Evolutionary conservation across 257 asterid species (phyloP).

Genomic region (Solanum rostratum): DNA sequence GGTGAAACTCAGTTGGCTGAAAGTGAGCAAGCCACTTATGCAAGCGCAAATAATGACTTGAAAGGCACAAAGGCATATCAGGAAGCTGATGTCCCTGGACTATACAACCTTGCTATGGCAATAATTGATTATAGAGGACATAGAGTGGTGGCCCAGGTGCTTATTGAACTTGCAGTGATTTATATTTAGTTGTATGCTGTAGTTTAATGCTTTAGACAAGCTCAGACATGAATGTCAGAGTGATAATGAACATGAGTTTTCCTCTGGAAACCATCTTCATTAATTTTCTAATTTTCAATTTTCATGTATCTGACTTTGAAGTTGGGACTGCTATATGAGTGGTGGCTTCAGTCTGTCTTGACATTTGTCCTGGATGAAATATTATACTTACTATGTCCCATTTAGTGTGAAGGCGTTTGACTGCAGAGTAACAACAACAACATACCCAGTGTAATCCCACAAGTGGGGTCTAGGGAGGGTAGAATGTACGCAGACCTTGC

Average conservation of each 20-base stretch:
- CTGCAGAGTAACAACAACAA: too few species aligned
- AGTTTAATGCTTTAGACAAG: background rate
- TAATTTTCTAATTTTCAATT: background rate
- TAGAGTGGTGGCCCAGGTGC: slow-evolving; percentile 95
- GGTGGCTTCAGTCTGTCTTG: background rate
- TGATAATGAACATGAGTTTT: background rate
- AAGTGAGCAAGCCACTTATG: slow-evolving; percentile 97
- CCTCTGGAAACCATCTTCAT: background rate
- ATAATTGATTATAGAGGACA: slow-evolving; percentile 96
- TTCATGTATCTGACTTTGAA: background rate
- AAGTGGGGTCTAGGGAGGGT: too few species aligned
- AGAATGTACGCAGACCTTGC: too few species aligned
- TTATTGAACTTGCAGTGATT: background rate
- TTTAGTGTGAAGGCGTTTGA: background rate
- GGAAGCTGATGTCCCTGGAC: slow-evolving; percentile 90
- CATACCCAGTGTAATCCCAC: too few species aligned
- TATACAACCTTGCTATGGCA: slow-evolving; percentile 94
- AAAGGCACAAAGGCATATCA: slow-evolving; percentile 96
- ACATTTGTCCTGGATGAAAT: background rate
- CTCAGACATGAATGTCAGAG: background rate
- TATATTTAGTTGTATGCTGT: background rate
- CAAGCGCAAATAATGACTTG: slow-evolving; percentile 94
- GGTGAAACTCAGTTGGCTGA: slow-evolving; percentile 71
- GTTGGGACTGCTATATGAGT: background rate
- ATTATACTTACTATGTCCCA: background rate